phyloP scores from a whole-genome alignment of 441 rosid genomes.

The Corymbia citriodora region DNA sequence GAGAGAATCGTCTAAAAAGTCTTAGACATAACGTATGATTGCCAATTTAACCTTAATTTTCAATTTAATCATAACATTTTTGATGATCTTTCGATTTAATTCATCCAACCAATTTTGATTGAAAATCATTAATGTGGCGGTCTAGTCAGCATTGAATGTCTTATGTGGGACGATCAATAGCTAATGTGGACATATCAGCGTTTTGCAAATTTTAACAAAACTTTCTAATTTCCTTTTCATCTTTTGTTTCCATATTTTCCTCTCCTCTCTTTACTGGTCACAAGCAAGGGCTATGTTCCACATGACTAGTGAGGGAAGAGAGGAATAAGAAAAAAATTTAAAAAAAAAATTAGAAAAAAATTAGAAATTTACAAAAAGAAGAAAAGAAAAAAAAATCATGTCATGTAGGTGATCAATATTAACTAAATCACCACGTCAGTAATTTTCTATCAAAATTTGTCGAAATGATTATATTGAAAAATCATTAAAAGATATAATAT shows the following conservation, averaged over 20 bases:
- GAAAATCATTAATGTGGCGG: accelerated
- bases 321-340: not conserved
- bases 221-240: too few relatives aligned
- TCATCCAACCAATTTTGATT: accelerated
- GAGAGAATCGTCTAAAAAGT: accelerated
- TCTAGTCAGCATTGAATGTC: accelerated
- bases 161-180: accelerated
- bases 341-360: not conserved
- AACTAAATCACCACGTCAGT: accelerated
- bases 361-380: not conserved
- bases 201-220: too few relatives aligned
- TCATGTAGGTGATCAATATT: not conserved
- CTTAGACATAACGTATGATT: accelerated
- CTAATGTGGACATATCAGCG: too few relatives aligned
- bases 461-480: not conserved
- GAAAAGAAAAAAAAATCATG: too few relatives aligned
- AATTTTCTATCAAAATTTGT: accelerated
- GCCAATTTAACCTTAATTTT: not conserved
- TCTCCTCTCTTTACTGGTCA: too few relatives aligned
- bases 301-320: too few relatives aligned
- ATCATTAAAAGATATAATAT: accelerated
- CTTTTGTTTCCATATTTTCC: too few relatives aligned
- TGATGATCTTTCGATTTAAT: accelerated
- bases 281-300: too few relatives aligned
- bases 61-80: not conserved